These are phyloP conservation scores for Puccinia polysora DNA, from an alignment of 1,284 basidiomycete genomes.

Conservation along the genomic window DNA sequence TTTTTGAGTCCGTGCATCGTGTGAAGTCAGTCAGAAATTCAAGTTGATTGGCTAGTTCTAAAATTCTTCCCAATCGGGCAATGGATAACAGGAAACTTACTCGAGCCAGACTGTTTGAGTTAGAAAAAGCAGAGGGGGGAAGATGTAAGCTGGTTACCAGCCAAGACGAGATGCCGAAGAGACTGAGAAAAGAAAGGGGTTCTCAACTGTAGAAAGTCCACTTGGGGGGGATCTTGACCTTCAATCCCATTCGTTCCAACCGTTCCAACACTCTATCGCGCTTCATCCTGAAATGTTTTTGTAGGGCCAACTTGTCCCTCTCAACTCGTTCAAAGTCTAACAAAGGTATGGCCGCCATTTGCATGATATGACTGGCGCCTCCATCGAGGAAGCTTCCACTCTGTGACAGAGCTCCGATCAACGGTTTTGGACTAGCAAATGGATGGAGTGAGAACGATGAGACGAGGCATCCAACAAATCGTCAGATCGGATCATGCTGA, in stretches of 20 bases:
- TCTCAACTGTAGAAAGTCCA: conserved; percentile 42
- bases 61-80: too few relatives aligned
- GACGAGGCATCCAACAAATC: not conserved
- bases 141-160: not conserved
- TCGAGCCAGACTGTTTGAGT: conserved; percentile 44
- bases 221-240: conserved; percentile 58
- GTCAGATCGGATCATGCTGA: conserved; percentile 5
- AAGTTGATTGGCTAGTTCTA: too few relatives aligned
- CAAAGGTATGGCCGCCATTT: conserved; percentile 75
- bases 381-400: conserved; percentile 59
- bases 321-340: conserved; percentile 67
- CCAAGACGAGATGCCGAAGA: conserved; percentile 45
- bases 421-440: conserved; percentile 65
- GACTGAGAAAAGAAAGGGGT: not conserved
- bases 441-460: not conserved
- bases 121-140: not conserved
- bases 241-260: conserved; percentile 70
- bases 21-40: too few relatives aligned
- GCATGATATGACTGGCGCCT: conserved; percentile 56
- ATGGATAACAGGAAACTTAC: too few relatives aligned
- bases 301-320: conserved; percentile 67
- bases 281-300: conserved; percentile 83
- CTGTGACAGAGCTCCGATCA: conserved; percentile 78
- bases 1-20: too few relatives aligned
- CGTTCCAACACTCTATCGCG: conserved; percentile 80